phyloP scores from a whole-genome alignment of 139 green algal genomes.

The Pleodorina starrii region DNA sequence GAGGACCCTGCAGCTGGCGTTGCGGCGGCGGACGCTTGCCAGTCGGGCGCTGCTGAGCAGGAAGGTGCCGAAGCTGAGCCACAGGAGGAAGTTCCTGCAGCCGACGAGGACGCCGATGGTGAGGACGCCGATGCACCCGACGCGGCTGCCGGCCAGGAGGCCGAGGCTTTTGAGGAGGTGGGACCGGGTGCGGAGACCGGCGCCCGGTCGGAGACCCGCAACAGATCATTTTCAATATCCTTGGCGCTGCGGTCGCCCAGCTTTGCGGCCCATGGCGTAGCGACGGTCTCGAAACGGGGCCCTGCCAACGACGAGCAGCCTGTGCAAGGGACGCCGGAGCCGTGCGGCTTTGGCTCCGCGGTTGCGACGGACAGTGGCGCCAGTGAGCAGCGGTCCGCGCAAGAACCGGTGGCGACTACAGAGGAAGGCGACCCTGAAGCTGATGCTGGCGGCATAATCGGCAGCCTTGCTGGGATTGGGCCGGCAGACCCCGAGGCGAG shows the following conservation, averaged over 20 bases:
- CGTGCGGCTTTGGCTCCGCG: neutral
- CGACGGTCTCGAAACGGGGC: neutral
- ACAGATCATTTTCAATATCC: constrained; percentile 6
- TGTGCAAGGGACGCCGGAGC: neutral
- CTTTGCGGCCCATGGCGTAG: neutral
- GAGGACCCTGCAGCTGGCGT: neutral
- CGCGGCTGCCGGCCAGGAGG: neutral
- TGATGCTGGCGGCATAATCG: neutral
- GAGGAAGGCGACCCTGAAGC: neutral
- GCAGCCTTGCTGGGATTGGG: neutral
- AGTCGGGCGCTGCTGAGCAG: neutral
- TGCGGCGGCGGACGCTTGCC: neutral
- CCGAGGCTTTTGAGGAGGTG: neutral
- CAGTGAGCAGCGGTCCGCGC: no score
- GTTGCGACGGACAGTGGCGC: no score
- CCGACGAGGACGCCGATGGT: neutral
- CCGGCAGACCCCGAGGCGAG: neutral
- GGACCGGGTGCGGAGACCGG: no score
- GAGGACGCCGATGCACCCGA: neutral
- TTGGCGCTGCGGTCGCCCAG: neutral
- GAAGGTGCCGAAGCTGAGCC: neutral
- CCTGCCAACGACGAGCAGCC: neutral
- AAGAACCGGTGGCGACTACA: no score
- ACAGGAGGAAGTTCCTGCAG: neutral
- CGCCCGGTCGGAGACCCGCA: neutral